Conservation (phyloP, 768 basidiomycete genomes). For the Hortiboletus campestris region DNA sequence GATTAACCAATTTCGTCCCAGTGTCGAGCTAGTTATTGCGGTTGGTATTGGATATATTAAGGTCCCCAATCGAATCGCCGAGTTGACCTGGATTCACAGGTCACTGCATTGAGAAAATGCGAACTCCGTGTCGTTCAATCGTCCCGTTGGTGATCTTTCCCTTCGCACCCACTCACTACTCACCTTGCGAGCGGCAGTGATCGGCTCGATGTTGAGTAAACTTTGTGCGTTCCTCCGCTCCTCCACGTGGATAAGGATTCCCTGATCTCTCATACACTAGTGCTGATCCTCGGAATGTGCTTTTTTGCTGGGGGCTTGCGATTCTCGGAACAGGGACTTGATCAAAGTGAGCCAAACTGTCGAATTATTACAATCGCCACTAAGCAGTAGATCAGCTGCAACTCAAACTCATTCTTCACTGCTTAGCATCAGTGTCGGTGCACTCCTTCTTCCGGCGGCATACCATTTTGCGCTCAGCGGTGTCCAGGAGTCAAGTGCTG, state of each 20-base stretch:
- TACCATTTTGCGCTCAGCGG: conserved; percentile 59
- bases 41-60: conserved; percentile 40
- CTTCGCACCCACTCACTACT: not conserved
- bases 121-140: conserved; percentile 82
- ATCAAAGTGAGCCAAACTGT: conserved; percentile 50
- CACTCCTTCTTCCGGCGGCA: conserved; percentile 74
- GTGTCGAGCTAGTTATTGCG: conserved; percentile 67
- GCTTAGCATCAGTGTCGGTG: conserved; percentile 76
- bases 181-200: conserved; percentile 44
- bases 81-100: conserved; percentile 30
- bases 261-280: conserved; percentile 33
- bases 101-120: conserved; percentile 78
- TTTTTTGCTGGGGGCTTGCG: conserved; percentile 82
- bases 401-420: conserved; percentile 75
- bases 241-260: not conserved
- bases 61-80: not conserved
- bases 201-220: conserved; percentile 83
- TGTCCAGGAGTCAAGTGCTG: conserved; percentile 15
- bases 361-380: not conserved
- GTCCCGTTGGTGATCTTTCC: conserved; percentile 48
- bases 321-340: conserved; percentile 80
- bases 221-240: conserved; percentile 42
- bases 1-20: conserved; percentile 19
- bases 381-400: conserved; percentile 37
- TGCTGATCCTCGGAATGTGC: conserved; percentile 86